Evolutionary conservation across 1,139 yeast species (phyloP).

Genomic region (Kodamaea derodonti): DNA sequence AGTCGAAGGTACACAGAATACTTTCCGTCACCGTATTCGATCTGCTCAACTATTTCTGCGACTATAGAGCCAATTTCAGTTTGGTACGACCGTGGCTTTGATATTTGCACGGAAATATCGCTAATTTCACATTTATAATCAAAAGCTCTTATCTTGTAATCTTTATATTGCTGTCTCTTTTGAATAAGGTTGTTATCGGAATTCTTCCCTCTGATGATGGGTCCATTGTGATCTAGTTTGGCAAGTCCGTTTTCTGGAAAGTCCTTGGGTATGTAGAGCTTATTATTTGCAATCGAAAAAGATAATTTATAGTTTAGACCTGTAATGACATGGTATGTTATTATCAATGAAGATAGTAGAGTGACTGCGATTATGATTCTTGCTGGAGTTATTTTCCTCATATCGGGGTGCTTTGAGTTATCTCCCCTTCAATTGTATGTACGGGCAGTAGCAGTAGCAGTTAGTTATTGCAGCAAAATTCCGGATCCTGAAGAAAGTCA

Average conservation of each 20-base stretch:
- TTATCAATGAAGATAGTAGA: background rate
- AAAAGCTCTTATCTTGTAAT: background rate
- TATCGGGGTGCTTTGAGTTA: too few species aligned
- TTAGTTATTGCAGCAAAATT: too few species aligned
- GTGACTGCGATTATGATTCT: background rate
- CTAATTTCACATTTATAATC: background rate
- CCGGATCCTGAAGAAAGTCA: too few species aligned
- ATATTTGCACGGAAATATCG: slow-evolving; percentile 2
- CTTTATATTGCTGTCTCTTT: background rate
- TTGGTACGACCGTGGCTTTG: background rate
- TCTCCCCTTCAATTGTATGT: too few species aligned
- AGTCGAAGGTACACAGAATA: background rate
- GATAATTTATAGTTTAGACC: background rate
- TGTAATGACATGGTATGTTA: background rate
- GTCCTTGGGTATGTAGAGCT: background rate
- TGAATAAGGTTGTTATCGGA: background rate
- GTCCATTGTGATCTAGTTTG: background rate
- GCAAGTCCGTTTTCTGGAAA: background rate
- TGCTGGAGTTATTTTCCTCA: background rate
- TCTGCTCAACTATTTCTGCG: background rate
- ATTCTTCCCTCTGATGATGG: background rate
- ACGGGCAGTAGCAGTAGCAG: too few species aligned
- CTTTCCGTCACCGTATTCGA: background rate
- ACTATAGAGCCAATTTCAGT: background rate
- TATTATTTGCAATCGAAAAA: background rate